phyloP scores from a whole-genome alignment of 805 yeast species.

The Spathaspora gorwiae region DNA sequence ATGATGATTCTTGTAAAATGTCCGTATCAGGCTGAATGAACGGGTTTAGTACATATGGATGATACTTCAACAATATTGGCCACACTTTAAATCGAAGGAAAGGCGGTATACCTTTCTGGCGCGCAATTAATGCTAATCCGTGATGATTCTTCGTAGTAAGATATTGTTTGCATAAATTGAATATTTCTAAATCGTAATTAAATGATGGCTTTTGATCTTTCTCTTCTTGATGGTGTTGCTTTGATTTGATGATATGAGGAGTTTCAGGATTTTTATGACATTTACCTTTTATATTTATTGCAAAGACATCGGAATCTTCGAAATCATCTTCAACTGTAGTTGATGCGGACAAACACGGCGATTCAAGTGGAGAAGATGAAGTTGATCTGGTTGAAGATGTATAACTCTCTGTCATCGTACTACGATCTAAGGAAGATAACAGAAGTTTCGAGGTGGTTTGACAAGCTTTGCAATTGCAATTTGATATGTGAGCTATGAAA shows the following conservation, averaged over 20 bases:
- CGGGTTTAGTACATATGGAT: slow-evolving; percentile 80
- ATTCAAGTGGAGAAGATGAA: slow-evolving; percentile 1
- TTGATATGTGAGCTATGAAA: too few relatives aligned
- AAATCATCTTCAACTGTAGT: slow-evolving; percentile 1
- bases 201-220: slow-evolving; percentile 18
- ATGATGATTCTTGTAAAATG: neutral
- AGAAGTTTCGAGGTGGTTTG: neutral
- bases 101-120: slow-evolving; percentile 85
- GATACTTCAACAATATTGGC: slow-evolving; percentile 78
- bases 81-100: slow-evolving; percentile 71
- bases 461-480: too few relatives aligned
- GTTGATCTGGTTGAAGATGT: slow-evolving; percentile 2
- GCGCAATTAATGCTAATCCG: slow-evolving; percentile 72
- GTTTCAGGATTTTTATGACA: too few relatives aligned
- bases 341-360: neutral
- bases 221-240: neutral
- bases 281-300: neutral
- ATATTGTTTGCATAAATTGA: slow-evolving; percentile 52
- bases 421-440: neutral
- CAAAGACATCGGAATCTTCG: neutral
- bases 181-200: slow-evolving; percentile 41
- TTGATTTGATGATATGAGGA: neutral
- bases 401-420: slow-evolving; percentile 1
- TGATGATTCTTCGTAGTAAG: slow-evolving; percentile 60
- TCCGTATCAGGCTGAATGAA: slow-evolving; percentile 59